phyloP scores from a whole-genome alignment of 108 stramenopile genomes.

The Ochromonas danica region DNA sequence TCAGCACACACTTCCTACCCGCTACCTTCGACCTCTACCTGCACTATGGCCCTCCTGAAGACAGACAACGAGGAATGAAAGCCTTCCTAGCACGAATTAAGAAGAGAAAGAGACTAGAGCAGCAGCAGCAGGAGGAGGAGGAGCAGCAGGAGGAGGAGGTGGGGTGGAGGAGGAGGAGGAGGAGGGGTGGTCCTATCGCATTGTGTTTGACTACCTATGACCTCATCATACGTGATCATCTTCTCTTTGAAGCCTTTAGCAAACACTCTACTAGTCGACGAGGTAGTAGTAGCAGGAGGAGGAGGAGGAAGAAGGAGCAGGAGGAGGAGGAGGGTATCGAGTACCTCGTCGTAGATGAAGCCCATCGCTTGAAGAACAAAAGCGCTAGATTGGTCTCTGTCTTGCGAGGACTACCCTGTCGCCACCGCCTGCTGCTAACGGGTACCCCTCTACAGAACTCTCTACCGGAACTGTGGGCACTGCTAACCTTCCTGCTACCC shows the following conservation, averaged over 20 bases:
- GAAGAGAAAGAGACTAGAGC: conserved; percentile 45
- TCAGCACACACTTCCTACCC: conserved; percentile 63
- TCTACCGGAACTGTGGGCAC: not conserved
- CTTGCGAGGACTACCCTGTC: not conserved
- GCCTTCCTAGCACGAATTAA: conserved; percentile 56
- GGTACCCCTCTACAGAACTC: conserved; percentile 9
- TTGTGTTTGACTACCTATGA: not conserved
- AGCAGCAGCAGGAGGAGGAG: conserved; percentile 40
- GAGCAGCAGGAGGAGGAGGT: too few relatives aligned
- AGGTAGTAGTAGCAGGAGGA: too few relatives aligned
- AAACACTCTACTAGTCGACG: too few relatives aligned
- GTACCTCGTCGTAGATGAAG: conserved; percentile 6
- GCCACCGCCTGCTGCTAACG: not conserved
- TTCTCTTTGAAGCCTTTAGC: conserved; percentile 42
- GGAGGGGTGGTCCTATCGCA: too few relatives aligned
- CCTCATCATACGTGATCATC: conserved; percentile 51
- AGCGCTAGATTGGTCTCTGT: conserved; percentile 40
- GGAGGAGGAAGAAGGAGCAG: not conserved
- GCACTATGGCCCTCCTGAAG: not conserved
- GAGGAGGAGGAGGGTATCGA: not conserved
- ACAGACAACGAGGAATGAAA: conserved; percentile 49
- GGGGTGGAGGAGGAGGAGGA: too few relatives aligned
- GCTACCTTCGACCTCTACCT: not conserved
- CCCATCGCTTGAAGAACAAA: conserved; percentile 5
- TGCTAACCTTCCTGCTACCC: conserved; percentile 1